Base-by-base conservation (phyloP, 768 basidiomycete species). In the Tricholoma terreum region DNA sequence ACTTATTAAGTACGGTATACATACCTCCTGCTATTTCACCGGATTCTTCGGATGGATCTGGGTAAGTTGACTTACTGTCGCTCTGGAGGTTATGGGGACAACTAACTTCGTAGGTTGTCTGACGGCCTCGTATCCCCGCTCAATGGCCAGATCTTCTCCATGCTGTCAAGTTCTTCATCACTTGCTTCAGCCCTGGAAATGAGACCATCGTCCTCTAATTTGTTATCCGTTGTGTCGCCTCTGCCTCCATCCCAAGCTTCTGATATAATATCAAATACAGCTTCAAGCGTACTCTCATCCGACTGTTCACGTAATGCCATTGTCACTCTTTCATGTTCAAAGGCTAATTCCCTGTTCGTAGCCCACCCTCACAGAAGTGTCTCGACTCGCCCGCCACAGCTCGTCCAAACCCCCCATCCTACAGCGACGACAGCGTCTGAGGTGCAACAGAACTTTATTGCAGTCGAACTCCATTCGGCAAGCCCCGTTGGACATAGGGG, bases 111-210 rank as follows among this genome's bases (percentile, higher is more conserved):
- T 43, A 12, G n/a, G 40, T 30, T 38, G 30, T 14, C 34, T 30
- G 15, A 6, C 27, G 30, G 22, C 24, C 15, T 42, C 24, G 40
- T 33, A 17, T n/a, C 50, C 5, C 34, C 31, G 38, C 35, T 9
- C 30, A 52, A 54, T 21, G 35, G 19, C 12, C 46, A 35, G 8
- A 60, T 45, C 36, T 50, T 55, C 21, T 38, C 38, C 19, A 67
- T 59, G 57, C 64, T 59, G 38, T 58, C 58, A 1, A 61, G 57
- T 15, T 58, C 58, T 30, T 66, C 63, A 1, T 61, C 63, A 5
- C 50, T 63, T 42, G 55, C 60, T 22, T 52, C 61, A 12, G 62
- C 58, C 6, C 54, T 62, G 33, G 48, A 35, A 21, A 56, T 49
- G 21, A 54, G 36, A 9, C 54, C 61, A 0, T 27, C 51, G n/a